A percentile compares a stretch with the other conserved stretches of the same genome.
Evolutionary conservation across 805 yeast genomes (phyloP).

Genomic region (Yarrowia keelungensis): DNA sequence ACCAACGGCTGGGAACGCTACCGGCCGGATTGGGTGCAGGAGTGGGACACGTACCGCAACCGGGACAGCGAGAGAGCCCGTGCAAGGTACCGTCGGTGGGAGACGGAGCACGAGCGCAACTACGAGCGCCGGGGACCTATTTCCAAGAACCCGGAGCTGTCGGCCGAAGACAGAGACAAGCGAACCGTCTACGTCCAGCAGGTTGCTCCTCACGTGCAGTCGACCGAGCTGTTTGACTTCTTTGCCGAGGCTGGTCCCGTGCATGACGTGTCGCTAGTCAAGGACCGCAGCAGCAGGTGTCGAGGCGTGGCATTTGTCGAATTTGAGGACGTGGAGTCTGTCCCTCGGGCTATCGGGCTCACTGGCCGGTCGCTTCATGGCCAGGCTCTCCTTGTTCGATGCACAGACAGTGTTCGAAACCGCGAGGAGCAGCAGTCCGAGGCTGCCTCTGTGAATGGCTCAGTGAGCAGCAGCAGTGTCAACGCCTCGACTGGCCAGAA

Average conservation of each 20-base stretch:
- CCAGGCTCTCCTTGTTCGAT: constrained; percentile 40
- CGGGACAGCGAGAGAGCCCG: constrained; percentile 26
- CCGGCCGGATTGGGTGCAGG: constrained; percentile 26
- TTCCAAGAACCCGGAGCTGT: constrained; percentile 7
- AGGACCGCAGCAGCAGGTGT: constrained; percentile 48
- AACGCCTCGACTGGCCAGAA: no score
- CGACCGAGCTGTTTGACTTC: constrained; percentile 48
- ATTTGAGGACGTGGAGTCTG: constrained; percentile 47
- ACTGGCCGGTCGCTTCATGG: constrained; percentile 50
- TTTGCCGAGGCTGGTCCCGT: constrained; percentile 50
- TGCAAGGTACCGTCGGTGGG: constrained; percentile 34
- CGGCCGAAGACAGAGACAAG: constrained; percentile 24
- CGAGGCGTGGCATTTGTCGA: constrained; percentile 52
- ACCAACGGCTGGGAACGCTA: constrained; percentile 5
- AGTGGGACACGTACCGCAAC: constrained; percentile 28
- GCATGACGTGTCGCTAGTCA: constrained; percentile 50
- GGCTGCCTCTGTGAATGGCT: background rate
- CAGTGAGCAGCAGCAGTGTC: no score
- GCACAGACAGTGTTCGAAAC: constrained; percentile 26
- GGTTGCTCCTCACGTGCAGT: constrained; percentile 48
- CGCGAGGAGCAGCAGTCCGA: constrained; percentile 5
- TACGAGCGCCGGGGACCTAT: constrained; percentile 20
- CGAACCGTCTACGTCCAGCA: constrained; percentile 52
- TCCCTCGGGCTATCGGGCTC: constrained; percentile 47
- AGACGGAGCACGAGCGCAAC: constrained; percentile 36